These are phyloP conservation scores for Jaenimonas drosophilae DNA, from an alignment of 208 protist genomes.

Conservation along the genomic window DNA sequence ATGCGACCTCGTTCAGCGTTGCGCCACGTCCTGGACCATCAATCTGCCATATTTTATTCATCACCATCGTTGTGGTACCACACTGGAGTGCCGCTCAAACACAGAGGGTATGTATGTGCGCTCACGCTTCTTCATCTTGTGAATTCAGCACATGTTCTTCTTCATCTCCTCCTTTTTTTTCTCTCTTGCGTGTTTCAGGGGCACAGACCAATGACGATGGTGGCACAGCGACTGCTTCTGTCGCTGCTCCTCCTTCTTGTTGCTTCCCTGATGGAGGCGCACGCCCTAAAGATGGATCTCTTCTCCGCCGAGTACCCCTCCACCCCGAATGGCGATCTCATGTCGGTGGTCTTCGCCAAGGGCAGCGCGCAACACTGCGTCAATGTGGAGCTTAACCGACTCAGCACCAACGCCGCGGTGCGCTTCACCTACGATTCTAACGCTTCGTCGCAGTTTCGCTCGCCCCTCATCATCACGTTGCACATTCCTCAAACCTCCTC, in stretches of 20 bases:
- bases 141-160: background rate
- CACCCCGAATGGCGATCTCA: background rate
- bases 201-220: background rate
- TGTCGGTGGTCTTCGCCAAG: background rate
- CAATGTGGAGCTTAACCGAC: constrained; percentile 2
- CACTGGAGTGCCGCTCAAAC: constrained; percentile 1
- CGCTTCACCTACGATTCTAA: constrained; percentile 29
- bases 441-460: constrained; percentile 8
- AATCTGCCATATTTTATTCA: too few species aligned
- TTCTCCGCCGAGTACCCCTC: constrained; percentile 3
- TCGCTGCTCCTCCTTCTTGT: background rate
- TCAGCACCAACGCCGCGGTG: constrained; percentile 6
- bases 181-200: constrained; percentile 3
- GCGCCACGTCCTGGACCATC: too few species aligned
- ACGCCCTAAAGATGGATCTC: constrained; percentile 3
- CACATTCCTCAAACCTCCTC: constrained; percentile 12
- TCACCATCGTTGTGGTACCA: too few species aligned
- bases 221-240: background rate
- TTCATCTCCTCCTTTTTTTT: background rate
- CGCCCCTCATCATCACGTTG: constrained; percentile 15
- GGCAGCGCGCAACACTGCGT: constrained; percentile 7
- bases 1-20: too few species aligned
- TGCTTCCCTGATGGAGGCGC: too few species aligned
- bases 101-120: constrained; percentile 1
- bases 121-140: background rate